These are phyloP conservation scores for Cercospora sojina DNA, from an alignment of 2,329 filamentous ascomycete species.

Conservation along the genomic window DNA sequence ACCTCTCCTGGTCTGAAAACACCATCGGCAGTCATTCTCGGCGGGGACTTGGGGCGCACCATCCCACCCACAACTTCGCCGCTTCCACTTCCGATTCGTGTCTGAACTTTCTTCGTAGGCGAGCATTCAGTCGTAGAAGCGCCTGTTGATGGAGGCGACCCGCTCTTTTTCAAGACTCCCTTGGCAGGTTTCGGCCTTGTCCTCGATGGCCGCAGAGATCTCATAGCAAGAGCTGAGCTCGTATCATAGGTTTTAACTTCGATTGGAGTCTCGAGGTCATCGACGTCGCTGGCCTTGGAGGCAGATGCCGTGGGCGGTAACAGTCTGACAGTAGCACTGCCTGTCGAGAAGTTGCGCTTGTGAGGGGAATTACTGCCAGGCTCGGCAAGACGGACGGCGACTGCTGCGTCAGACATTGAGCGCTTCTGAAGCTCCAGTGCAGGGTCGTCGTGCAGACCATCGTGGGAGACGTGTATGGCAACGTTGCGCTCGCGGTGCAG, in stretches of 20 bases:
- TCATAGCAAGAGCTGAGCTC: background rate
- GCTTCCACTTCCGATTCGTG: background rate
- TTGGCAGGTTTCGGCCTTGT: conserved; percentile 20
- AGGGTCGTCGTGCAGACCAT: background rate
- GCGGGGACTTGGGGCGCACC: background rate
- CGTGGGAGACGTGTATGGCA: background rate
- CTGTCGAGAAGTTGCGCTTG: conserved; percentile 4
- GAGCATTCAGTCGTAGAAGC: conserved; percentile 9
- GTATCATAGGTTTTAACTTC: conserved; percentile 15
- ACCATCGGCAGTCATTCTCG: background rate
- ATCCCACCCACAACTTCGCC: background rate
- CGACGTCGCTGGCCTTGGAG: background rate
- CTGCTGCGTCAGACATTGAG: conserved; percentile 7
- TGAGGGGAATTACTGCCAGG: background rate
- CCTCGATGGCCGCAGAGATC: conserved; percentile 16
- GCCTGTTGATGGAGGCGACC: conserved; percentile 6
- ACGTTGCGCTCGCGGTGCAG: conserved; percentile 2
- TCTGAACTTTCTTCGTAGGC: background rate
- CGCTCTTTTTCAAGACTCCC: conserved; percentile 25
- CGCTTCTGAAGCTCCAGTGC: conserved; percentile 6
- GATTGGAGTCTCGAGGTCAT: conserved; percentile 11
- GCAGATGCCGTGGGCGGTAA: background rate
- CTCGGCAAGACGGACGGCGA: background rate
- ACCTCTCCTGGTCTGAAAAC: background rate
- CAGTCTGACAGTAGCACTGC: conserved; percentile 1